These are phyloP conservation scores for Coemansia sp. DNA, from an alignment of 192 early-diverging fungal genomes.

Conservation along the genomic window DNA sequence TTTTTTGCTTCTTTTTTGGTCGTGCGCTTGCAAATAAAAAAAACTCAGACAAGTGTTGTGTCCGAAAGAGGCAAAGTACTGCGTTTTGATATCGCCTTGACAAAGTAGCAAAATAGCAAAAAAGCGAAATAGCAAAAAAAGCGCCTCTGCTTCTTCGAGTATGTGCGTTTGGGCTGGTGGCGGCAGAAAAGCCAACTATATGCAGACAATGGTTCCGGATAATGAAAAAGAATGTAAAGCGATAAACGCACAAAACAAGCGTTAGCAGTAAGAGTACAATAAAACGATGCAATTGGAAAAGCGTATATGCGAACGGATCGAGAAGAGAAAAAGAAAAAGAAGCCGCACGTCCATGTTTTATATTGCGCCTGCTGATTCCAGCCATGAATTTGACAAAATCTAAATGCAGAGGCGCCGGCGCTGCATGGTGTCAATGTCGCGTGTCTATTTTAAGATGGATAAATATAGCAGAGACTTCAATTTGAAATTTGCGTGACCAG, in stretches of 20 bases:
- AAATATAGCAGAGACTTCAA: no score
- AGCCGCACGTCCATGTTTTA: no score
- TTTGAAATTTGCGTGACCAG: no score
- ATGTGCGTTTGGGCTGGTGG: not conserved
- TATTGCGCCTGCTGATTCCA: not conserved
- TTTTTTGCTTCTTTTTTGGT: no score
- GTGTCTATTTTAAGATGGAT: not conserved
- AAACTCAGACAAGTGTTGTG: not conserved
- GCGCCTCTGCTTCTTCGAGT: not conserved
- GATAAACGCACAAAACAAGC: not conserved
- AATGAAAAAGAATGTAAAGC: not conserved
- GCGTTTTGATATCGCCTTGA: not conserved
- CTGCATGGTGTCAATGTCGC: not conserved
- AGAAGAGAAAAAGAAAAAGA: conserved; percentile 2
- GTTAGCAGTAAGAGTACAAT: not conserved
- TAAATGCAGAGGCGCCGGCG: not conserved
- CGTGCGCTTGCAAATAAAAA: no score
- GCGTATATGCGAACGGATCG: not conserved
- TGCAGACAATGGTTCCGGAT: not conserved
- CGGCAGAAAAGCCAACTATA: not conserved
- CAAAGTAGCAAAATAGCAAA: no score
- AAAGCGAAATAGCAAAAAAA: not conserved
- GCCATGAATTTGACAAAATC: not conserved
- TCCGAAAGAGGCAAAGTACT: not conserved
- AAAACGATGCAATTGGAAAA: not conserved